Conservation (phyloP, 352 stramenopile genomes). For the Hyaloperonospora brassicae region DNA sequence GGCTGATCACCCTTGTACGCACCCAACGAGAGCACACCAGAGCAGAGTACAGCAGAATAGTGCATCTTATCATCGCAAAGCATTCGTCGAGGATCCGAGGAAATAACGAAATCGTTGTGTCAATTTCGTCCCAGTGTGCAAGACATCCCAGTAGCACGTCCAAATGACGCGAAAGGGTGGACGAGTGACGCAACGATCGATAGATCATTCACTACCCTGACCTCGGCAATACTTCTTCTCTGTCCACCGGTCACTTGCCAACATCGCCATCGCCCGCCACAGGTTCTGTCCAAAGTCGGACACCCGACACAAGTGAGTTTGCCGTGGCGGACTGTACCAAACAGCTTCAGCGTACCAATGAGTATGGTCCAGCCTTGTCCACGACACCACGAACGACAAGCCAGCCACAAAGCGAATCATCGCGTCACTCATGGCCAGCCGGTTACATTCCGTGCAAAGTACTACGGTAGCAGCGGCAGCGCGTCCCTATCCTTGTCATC, state of each 20-base stretch:
- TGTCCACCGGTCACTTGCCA: too few species aligned
- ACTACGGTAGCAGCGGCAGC: constrained; percentile 10
- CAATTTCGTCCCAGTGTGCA: constrained; percentile 26
- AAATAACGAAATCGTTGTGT: constrained; percentile 18
- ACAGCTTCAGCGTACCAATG: too few species aligned
- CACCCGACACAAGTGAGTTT: constrained; percentile 25
- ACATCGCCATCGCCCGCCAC: constrained; percentile 25
- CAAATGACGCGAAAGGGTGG: constrained; percentile 24
- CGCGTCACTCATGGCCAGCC: constrained; percentile 13
- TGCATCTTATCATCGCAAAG: constrained; percentile 6
- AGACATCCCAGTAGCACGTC: constrained; percentile 14
- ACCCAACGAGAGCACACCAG: neutral
- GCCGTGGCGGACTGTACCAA: constrained; percentile 4
- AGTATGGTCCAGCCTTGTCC: too few species aligned
- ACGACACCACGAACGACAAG: too few species aligned
- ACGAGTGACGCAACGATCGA: constrained; percentile 14
- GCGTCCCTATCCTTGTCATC: constrained; percentile 18
- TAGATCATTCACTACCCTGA: constrained; percentile 8
- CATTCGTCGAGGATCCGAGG: constrained; percentile 24
- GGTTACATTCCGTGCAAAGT: constrained; percentile 20
- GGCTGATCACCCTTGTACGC: constrained; percentile 2
- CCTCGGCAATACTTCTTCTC: neutral
- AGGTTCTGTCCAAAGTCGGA: constrained; percentile 7
- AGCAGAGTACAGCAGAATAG: neutral
- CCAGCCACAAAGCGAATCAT: too few species aligned